These are phyloP conservation scores for Trichocladium uniseriatum DNA, from an alignment of 495 filamentous ascomycete species.

Conservation along the genomic window DNA sequence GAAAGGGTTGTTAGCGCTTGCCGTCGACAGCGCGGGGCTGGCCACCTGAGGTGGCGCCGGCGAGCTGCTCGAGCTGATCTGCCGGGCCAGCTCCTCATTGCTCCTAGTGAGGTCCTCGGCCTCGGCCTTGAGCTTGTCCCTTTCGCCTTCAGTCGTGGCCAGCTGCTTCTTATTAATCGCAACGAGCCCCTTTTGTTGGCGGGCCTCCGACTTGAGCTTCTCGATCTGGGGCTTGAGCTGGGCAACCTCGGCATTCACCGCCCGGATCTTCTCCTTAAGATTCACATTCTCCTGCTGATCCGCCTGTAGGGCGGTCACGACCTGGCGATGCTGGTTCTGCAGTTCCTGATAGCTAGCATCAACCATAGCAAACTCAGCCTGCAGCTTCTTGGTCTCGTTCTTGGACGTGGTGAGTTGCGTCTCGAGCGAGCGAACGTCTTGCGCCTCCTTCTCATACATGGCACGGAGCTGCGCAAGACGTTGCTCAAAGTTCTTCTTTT, in stretches of 20 bases:
- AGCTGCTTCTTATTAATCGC: conserved; percentile 98
- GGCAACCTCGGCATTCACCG: conserved; percentile 68
- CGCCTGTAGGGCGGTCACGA: conserved; percentile 61
- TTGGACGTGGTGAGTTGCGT: conserved; percentile 66
- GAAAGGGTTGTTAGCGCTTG: conserved; percentile 83
- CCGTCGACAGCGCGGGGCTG: conserved; percentile 65
- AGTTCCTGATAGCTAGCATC: conserved; percentile 78
- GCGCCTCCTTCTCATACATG: conserved; percentile 88
- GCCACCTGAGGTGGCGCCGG: conserved; percentile 30
- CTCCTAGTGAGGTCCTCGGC: conserved; percentile 59
- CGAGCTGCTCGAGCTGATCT: conserved; percentile 34
- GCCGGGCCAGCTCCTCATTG: conserved; percentile 44
- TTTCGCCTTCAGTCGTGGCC: conserved; percentile 74
- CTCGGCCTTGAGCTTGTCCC: conserved; percentile 73
- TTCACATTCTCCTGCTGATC: conserved; percentile 82
- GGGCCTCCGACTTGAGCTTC: conserved; percentile 76
- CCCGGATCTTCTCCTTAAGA: conserved; percentile 79
- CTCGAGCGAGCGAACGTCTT: conserved; percentile 74
- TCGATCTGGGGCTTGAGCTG: conserved; percentile 82
- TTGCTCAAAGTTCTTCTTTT: conserved; percentile 86
- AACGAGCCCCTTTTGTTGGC: conserved; percentile 90
- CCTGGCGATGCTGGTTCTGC: conserved; percentile 71
- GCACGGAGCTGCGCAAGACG: conserved; percentile 73
- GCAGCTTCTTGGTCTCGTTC: conserved; percentile 72
- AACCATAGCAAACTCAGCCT: conserved; percentile 69